phyloP scores from a whole-genome alignment of 805 yeast genomes.

The Cyberlindnera lachancei region DNA sequence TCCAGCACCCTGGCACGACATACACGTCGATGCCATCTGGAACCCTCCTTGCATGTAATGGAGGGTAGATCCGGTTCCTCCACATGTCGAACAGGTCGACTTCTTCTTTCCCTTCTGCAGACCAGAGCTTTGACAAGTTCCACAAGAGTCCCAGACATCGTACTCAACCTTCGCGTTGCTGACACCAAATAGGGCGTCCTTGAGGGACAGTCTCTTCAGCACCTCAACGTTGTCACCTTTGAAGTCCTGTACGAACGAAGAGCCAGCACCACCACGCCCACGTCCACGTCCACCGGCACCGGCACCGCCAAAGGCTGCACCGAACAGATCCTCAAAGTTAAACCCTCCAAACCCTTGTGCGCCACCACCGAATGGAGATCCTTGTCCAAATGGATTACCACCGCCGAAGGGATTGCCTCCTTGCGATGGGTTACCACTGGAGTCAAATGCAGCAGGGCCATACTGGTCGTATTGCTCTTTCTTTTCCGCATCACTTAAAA shows the following conservation, averaged over 20 bases:
- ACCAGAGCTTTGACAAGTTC: slow-evolving; percentile 80
- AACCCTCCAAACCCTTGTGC: slow-evolving; percentile 26
- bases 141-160: slow-evolving; percentile 68
- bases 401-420: slow-evolving; percentile 43
- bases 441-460: slow-evolving; percentile 81
- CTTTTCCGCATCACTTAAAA: slow-evolving; percentile 77
- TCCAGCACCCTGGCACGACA: slow-evolving; percentile 83
- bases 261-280: slow-evolving; percentile 8
- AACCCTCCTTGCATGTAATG: slow-evolving; percentile 87
- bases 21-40: slow-evolving; percentile 94
- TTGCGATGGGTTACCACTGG: slow-evolving; percentile 39
- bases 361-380: slow-evolving; percentile 38
- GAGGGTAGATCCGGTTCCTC: slow-evolving; percentile 87
- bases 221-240: slow-evolving; percentile 88
- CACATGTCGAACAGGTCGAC: slow-evolving; percentile 77
- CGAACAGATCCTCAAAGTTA: slow-evolving; percentile 58
- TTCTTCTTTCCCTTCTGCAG: slow-evolving; percentile 68
- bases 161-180: slow-evolving; percentile 58
- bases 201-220: slow-evolving; percentile 63
- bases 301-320: slow-evolving; percentile 39
- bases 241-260: slow-evolving; percentile 59
- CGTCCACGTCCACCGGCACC: slow-evolving; percentile 20
- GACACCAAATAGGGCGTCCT: slow-evolving; percentile 82
- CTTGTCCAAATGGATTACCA: slow-evolving; percentile 36
- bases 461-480: slow-evolving; percentile 85